These are phyloP conservation scores for Rhytidiadelphus loreus DNA, from an alignment of 225 moss, liverwort and hornwort species.

Conservation along the genomic window DNA sequence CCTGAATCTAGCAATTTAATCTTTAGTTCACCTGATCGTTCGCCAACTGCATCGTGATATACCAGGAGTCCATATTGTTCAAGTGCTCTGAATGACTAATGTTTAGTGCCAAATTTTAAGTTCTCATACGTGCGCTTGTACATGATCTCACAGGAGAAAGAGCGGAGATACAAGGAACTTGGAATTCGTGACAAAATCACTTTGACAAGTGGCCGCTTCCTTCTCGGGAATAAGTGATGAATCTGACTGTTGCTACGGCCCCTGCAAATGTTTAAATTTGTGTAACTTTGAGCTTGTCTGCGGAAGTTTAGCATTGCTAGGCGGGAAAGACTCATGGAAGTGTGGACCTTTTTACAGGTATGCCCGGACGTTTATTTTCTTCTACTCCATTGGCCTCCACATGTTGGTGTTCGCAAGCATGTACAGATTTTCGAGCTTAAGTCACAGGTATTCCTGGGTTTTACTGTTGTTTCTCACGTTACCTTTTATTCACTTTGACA, in stretches of 20 bases:
- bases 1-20: background rate
- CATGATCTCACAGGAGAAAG: conserved; percentile 58
- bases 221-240: conserved; percentile 77
- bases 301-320: background rate
- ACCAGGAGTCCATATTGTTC: background rate
- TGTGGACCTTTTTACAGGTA: conserved; percentile 33
- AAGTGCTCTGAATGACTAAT: background rate
- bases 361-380: conserved; percentile 86
- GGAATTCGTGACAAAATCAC: conserved; percentile 93
- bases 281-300: background rate
- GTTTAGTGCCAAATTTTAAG: background rate
- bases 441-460: conserved; percentile 36
- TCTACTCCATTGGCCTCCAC: conserved; percentile 79
- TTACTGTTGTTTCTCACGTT: background rate
- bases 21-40: background rate
- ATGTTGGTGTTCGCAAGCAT: conserved; percentile 71
- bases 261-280: background rate
- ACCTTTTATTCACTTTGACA: conserved; percentile 37
- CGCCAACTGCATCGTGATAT: background rate
- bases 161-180: conserved; percentile 90
- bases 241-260: background rate
- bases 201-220: conserved; percentile 90
- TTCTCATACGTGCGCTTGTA: background rate
- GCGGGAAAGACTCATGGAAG: background rate
- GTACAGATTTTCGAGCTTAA: conserved; percentile 75